A percentile compares a stretch with the other conserved stretches of the same genome.
Evolutionary conservation across 805 yeast genomes (phyloP).

Genomic region (Candida fluviatilis): DNA sequence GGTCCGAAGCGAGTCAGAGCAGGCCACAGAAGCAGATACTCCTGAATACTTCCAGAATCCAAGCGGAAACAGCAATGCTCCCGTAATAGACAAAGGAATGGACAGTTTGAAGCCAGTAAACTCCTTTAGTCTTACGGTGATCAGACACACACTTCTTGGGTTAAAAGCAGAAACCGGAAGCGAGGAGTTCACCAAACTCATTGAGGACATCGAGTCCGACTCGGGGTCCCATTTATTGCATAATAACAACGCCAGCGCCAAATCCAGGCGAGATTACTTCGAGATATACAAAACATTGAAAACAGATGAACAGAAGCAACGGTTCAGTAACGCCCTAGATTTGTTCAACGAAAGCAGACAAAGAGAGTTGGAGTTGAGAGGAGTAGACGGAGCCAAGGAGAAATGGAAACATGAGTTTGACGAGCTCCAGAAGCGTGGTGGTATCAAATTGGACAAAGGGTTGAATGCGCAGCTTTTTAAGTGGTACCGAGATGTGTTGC

Average conservation of each 20-base stretch:
- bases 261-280: slow-evolving; percentile 66
- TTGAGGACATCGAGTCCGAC: slow-evolving; percentile 26
- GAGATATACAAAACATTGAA: slow-evolving; percentile 53
- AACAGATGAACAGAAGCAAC: slow-evolving; percentile 37
- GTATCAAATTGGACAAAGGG: slow-evolving; percentile 48
- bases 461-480: slow-evolving; percentile 74
- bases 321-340: slow-evolving; percentile 67
- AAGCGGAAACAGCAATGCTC: slow-evolving; percentile 15
- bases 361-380: slow-evolving; percentile 66
- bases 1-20: slow-evolving; percentile 14
- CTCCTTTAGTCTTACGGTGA: slow-evolving; percentile 72
- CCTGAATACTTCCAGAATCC: slow-evolving; percentile 33
- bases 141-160: slow-evolving; percentile 65
- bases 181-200: slow-evolving; percentile 19
- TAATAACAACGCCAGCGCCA: slow-evolving; percentile 29
- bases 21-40: slow-evolving; percentile 4
- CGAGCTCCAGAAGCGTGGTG: slow-evolving; percentile 56
- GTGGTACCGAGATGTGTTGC: slow-evolving; percentile 77
- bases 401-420: slow-evolving; percentile 87
- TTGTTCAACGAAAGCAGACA: slow-evolving; percentile 74
- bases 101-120: slow-evolving; percentile 61
- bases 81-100: slow-evolving; percentile 49
- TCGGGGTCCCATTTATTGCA: slow-evolving; percentile 22
- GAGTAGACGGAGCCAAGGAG: slow-evolving; percentile 79
- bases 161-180: slow-evolving; percentile 23